phyloP scores from a whole-genome alignment of 352 stramenopile genomes.

The Saprolegnia parasitica region DNA sequence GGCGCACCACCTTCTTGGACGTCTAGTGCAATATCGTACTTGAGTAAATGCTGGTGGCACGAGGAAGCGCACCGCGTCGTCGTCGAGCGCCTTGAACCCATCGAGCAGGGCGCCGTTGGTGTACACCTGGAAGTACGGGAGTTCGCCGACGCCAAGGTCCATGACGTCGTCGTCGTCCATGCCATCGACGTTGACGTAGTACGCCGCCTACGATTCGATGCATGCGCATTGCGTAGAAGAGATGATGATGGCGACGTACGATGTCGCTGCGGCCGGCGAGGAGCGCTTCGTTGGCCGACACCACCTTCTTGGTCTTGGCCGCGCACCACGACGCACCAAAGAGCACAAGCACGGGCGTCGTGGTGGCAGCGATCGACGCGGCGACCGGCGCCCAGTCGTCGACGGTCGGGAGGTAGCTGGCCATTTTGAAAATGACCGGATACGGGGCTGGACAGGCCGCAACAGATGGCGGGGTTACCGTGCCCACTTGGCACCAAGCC shows the following conservation, averaged over 20 bases:
- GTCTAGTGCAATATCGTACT: not conserved
- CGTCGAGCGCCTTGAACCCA: slow-evolving; percentile 51
- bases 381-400: slow-evolving; percentile 4
- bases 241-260: slow-evolving; percentile 31
- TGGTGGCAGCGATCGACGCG: not conserved
- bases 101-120: slow-evolving; percentile 46
- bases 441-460: no score
- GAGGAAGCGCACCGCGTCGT: not conserved
- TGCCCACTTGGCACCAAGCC: no score
- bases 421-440: not conserved
- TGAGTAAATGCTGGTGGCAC: not conserved
- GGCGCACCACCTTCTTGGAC: not conserved
- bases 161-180: slow-evolving; percentile 42
- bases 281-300: slow-evolving; percentile 53
- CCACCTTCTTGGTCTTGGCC: slow-evolving; percentile 45
- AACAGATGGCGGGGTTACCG: no score
- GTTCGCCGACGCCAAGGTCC: slow-evolving; percentile 30
- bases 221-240: not conserved
- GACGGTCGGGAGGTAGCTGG: slow-evolving; percentile 4
- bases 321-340: slow-evolving; percentile 35
- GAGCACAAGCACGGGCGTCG: slow-evolving; percentile 36
- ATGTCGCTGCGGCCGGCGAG: slow-evolving; percentile 59
- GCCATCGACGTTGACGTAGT: slow-evolving; percentile 40
- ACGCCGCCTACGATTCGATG: slow-evolving; percentile 30
- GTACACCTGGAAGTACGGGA: slow-evolving; percentile 31